These are phyloP conservation scores for Tolypocladium endophyticum DNA, from an alignment of 2,329 filamentous ascomycete genomes.

Conservation along the genomic window DNA sequence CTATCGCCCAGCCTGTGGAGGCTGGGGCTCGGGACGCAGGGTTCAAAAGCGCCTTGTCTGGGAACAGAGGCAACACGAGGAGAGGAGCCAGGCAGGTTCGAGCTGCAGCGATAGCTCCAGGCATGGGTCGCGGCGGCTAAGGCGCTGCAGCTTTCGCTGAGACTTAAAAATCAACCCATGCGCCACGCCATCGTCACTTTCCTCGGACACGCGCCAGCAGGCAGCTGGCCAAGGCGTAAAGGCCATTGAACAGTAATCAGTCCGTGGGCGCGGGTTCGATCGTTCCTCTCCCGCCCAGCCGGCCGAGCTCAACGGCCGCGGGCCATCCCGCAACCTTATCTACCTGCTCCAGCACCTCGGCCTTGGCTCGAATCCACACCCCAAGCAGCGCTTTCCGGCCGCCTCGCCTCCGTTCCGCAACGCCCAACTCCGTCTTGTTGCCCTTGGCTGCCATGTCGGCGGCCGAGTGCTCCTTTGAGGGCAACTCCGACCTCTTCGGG, in stretches of 20 bases:
- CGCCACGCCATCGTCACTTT: not conserved
- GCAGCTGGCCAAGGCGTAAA: not conserved
- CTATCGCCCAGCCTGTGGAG: not conserved
- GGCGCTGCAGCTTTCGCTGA: not conserved
- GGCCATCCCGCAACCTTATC: not conserved
- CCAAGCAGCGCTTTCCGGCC: not conserved
- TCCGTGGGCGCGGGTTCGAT: not conserved
- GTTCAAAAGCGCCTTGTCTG: not conserved
- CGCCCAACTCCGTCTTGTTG: not conserved
- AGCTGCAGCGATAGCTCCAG: not conserved
- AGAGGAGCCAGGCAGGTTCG: too few species aligned
- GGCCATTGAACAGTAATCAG: too few species aligned
- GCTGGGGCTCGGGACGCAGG: not conserved
- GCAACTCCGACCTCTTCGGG: conserved; percentile 17
- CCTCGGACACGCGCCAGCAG: not conserved
- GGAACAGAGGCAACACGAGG: too few species aligned
- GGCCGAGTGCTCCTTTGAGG: conserved; percentile 2
- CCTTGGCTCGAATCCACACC: not conserved
- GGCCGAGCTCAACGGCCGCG: not conserved
- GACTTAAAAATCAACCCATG: too few species aligned
- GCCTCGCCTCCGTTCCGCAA: not conserved
- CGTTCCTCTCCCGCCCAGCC: not conserved
- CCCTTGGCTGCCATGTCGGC: not conserved
- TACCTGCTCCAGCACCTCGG: not conserved
- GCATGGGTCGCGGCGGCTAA: not conserved